Conservation (phyloP, 139 green algal genomes). For the Chlorella sorokiniana region DNA sequence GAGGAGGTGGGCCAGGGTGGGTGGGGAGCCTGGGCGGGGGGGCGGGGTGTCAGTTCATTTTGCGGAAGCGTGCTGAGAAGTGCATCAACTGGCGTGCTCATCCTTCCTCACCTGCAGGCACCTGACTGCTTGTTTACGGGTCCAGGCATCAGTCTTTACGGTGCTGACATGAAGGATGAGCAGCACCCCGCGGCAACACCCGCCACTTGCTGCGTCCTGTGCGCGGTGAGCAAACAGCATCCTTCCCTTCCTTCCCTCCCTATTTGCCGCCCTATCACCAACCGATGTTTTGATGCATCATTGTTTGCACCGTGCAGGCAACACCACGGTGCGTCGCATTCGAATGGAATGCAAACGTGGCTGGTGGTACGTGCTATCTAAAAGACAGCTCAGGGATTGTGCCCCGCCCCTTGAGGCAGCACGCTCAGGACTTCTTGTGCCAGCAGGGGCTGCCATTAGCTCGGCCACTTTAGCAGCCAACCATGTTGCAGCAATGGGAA, state of each 20-base stretch:
- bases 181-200: neutral
- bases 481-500: neutral
- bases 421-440: neutral
- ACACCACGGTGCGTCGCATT: neutral
- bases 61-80: too few species aligned
- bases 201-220: constrained; percentile 4
- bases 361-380: neutral
- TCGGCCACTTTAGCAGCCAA: neutral
- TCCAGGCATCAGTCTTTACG: neutral
- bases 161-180: neutral
- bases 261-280: neutral
- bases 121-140: neutral
- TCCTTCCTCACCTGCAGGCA: neutral
- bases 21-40: too few species aligned
- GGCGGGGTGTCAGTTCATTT: too few species aligned
- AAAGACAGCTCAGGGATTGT: neutral
- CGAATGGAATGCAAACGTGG: neutral
- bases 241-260: neutral
- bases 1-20: too few species aligned
- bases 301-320: neutral
- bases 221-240: neutral
- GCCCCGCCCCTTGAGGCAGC: neutral
- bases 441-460: neutral
- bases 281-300: too few species aligned
- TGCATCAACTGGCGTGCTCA: too few species aligned